A percentile compares a stretch with the other conserved stretches of the same genome.
Evolutionary conservation across 2,329 filamentous ascomycete species (phyloP).

Genomic region (Alternaria dauci): DNA sequence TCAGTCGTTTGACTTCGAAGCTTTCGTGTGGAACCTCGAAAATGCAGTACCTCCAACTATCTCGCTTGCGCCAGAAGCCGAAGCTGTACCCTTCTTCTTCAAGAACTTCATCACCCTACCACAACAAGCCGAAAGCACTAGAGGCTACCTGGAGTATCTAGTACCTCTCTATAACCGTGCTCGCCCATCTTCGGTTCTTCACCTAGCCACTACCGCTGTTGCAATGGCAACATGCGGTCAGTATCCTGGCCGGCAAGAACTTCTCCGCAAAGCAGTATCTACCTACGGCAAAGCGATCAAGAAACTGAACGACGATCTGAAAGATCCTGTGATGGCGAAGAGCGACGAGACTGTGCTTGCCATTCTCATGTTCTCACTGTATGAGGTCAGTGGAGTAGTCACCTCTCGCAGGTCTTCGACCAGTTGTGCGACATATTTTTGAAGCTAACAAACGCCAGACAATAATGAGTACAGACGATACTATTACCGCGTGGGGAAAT

Average conservation of each 20-base stretch:
- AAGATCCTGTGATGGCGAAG: conserved; percentile 45
- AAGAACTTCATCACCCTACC: conserved; percentile 52
- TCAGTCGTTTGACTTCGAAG: conserved; percentile 34
- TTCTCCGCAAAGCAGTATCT: conserved; percentile 45
- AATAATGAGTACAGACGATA: conserved; percentile 50
- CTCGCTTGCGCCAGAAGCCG: conserved; percentile 44
- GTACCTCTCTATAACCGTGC: conserved; percentile 50
- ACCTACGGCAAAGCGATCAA: conserved; percentile 51
- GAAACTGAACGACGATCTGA: conserved; percentile 48
- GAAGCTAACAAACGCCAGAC: conserved; percentile 40
- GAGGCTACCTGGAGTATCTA: conserved; percentile 51
- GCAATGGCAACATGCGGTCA: conserved; percentile 50
- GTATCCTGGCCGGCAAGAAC: conserved; percentile 47
- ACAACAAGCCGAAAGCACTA: conserved; percentile 48
- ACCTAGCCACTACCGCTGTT: conserved; percentile 52
- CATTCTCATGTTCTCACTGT: conserved; percentile 53
- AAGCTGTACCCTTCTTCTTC: conserved; percentile 54
- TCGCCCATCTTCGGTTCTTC: conserved; percentile 47
- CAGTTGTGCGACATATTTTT: background rate
- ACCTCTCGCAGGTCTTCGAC: conserved; percentile 26
- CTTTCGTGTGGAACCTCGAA: conserved; percentile 44
- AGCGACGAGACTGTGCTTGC: conserved; percentile 52
- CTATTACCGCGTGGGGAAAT: conserved; percentile 50
- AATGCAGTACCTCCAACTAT: conserved; percentile 38
- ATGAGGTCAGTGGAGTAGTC: conserved; percentile 48